phyloP scores from a whole-genome alignment of 306 rosid genomes.

The Abrus pulchellus region DNA sequence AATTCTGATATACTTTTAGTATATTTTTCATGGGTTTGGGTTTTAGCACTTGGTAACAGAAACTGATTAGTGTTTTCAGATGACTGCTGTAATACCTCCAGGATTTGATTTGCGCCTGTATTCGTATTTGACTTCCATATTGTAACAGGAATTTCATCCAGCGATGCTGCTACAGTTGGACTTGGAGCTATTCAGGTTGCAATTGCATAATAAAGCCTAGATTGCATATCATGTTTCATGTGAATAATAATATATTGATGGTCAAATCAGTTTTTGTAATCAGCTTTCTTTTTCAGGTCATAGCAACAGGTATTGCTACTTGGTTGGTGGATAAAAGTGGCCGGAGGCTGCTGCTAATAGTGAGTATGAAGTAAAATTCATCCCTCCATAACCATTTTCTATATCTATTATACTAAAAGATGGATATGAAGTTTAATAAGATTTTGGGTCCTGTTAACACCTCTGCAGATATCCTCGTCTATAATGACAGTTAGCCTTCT shows the following conservation, averaged over 20 bases:
- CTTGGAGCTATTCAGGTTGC: conserved; percentile 81
- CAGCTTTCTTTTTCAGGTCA: conserved; percentile 58
- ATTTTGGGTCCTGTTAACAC: conserved; percentile 31
- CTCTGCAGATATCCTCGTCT: conserved; percentile 71
- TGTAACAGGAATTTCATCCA: conserved; percentile 73
- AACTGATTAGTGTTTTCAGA: conserved; percentile 29
- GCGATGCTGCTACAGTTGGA: conserved; percentile 73
- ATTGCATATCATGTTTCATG: not conserved
- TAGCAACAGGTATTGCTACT: conserved; percentile 75
- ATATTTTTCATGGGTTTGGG: conserved; percentile 23
- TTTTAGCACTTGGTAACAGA: conserved; percentile 33
- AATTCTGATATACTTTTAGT: not conserved
- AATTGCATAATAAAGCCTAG: not conserved
- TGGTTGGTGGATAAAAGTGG: conserved; percentile 90
- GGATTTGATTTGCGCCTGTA: conserved; percentile 37
- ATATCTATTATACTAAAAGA: conserved; percentile 2
- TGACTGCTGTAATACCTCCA: conserved; percentile 13
- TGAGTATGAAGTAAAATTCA: conserved; percentile 49
- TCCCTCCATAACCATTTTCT: not conserved
- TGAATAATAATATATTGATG: conserved; percentile 7
- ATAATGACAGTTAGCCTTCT: conserved; percentile 81
- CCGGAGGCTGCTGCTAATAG: conserved; percentile 78
- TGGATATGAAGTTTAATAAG: conserved; percentile 18
- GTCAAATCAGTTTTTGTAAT: conserved; percentile 29
- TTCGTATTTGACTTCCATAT: conserved; percentile 44